phyloP scores from a whole-genome alignment of 768 basidiomycete species.

The Leccinellum rugosiceps region DNA sequence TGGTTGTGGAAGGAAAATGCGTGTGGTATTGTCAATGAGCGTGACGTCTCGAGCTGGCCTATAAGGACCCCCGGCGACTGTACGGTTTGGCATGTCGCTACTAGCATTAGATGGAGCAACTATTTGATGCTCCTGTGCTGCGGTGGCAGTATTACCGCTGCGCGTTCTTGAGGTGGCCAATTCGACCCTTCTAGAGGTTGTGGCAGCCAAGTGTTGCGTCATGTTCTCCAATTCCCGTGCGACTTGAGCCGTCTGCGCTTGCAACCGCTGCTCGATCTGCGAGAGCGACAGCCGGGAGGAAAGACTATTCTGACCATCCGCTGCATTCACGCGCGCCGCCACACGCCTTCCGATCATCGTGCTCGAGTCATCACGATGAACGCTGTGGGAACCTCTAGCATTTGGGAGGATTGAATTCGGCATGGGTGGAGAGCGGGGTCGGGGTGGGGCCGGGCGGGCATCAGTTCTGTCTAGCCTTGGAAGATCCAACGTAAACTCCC shows the following conservation, averaged over 20 bases:
- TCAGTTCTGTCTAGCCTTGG: conserved; percentile 17
- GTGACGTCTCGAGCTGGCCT: conserved; percentile 16
- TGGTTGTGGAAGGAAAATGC: conserved; percentile 16
- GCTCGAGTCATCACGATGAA: conserved; percentile 27
- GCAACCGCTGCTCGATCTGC: conserved; percentile 28
- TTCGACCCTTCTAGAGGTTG: conserved; percentile 23
- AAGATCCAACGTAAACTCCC: conserved; percentile 21
- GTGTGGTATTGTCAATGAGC: conserved; percentile 18
- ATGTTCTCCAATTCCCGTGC: conserved; percentile 33
- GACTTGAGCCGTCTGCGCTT: conserved; percentile 29
- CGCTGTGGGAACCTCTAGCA: conserved; percentile 16
- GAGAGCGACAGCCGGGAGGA: conserved; percentile 20
- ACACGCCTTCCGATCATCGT: conserved; percentile 36
- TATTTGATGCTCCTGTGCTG: neutral
- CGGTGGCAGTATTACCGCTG: neutral
- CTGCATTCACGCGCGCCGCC: conserved; percentile 27
- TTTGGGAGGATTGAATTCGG: conserved; percentile 27
- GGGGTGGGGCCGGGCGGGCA: conserved; percentile 9
- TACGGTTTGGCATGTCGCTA: conserved; percentile 5
- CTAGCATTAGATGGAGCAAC: neutral
- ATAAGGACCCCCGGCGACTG: conserved; percentile 11
- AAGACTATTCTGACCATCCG: conserved; percentile 17
- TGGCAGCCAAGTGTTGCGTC: conserved; percentile 24
- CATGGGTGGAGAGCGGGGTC: conserved; percentile 29
- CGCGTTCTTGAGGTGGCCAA: conserved; percentile 15